These are phyloP conservation scores for Lactifluus hygrophoroides DNA, from an alignment of 768 basidiomycete genomes.

Conservation along the genomic window DNA sequence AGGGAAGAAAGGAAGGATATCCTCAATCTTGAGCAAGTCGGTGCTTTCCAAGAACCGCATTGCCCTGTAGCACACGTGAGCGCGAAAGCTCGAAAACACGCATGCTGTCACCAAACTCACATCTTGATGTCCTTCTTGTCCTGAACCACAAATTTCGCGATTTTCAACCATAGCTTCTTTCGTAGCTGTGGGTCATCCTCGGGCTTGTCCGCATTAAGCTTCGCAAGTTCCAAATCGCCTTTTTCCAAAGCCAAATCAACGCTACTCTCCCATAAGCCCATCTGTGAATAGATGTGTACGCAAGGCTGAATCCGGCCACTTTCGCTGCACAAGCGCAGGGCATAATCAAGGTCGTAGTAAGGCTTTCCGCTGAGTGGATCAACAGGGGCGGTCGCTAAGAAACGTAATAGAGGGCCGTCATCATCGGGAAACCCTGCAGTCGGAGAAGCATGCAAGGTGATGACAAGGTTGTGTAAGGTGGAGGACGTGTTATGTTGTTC, in stretches of 20 bases:
- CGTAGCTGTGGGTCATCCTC: conserved; percentile 79
- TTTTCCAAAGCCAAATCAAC: conserved; percentile 92
- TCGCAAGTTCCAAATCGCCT: conserved; percentile 92
- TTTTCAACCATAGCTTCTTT: conserved; percentile 97
- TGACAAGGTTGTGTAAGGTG: conserved; percentile 88
- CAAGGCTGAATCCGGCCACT: conserved; percentile 77
- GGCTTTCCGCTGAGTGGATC: conserved; percentile 80
- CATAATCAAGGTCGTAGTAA: conserved; percentile 96
- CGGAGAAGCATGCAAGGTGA: conserved; percentile 72
- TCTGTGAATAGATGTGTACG: conserved; percentile 94
- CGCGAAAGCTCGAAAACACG: not conserved
- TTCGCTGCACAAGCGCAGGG: conserved; percentile 83
- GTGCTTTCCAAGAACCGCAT: conserved; percentile 97
- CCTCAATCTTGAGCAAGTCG: conserved; percentile 92
- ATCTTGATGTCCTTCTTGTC: conserved; percentile 98
- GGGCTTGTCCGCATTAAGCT: conserved; percentile 90
- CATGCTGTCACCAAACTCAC: conserved; percentile 43
- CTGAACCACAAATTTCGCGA: conserved; percentile 96
- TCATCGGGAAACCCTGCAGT: conserved; percentile 42
- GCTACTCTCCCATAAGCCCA: conserved; percentile 94
- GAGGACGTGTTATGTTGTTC: conserved; percentile 71
- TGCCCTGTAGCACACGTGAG: conserved; percentile 48
- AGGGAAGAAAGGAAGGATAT: conserved; percentile 98
- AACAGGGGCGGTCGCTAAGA: conserved; percentile 72
- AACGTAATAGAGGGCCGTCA: conserved; percentile 71